phyloP scores from a whole-genome alignment of 2,329 filamentous ascomycete species.

The Chrysoporthe cubensis region DNA sequence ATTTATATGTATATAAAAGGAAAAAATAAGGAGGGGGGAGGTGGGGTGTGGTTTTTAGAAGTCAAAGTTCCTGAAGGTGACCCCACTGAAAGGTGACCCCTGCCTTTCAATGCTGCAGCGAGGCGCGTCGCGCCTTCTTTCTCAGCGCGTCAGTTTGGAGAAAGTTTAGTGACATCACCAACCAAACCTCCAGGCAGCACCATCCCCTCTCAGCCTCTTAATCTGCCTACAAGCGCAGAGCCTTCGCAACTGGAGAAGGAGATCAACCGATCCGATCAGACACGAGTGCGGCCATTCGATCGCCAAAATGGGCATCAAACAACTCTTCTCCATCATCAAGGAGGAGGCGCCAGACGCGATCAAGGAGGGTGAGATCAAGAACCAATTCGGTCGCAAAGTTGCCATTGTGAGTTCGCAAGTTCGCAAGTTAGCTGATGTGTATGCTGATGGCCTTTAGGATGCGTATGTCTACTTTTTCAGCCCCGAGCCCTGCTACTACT shows the following conservation, averaged over 20 bases:
- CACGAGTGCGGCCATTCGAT: background rate
- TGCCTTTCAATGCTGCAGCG: background rate
- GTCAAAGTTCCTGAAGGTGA: too few species aligned
- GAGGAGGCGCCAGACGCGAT: slow-evolving; percentile 94
- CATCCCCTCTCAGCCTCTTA: background rate
- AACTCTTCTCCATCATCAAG: slow-evolving; percentile 80
- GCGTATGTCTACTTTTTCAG: slow-evolving; percentile 47
- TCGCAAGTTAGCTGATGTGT: background rate
- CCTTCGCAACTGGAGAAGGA: background rate
- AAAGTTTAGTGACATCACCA: slow-evolving; percentile 33
- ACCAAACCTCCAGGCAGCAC: background rate
- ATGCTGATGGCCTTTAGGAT: slow-evolving; percentile 48
- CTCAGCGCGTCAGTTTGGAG: slow-evolving; percentile 25
- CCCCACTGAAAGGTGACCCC: slow-evolving; percentile 7
- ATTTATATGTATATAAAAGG: too few species aligned
- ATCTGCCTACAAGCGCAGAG: background rate
- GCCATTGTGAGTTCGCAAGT: slow-evolving; percentile 73
- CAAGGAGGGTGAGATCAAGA: slow-evolving; percentile 98
- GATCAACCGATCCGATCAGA: background rate
- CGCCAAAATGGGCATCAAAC: slow-evolving; percentile 66
- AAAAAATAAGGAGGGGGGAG: too few species aligned
- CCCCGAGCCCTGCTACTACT: slow-evolving; percentile 20
- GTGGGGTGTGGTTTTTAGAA: too few species aligned
- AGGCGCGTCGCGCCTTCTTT: slow-evolving; percentile 23
- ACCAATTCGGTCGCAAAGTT: slow-evolving; percentile 97